Percentiles rank a stretch among this genome's conserved stretches.
Evolutionary conservation across 2,329 filamentous ascomycete genomes (phyloP).

Genomic region (Aspergillus sp.): DNA sequence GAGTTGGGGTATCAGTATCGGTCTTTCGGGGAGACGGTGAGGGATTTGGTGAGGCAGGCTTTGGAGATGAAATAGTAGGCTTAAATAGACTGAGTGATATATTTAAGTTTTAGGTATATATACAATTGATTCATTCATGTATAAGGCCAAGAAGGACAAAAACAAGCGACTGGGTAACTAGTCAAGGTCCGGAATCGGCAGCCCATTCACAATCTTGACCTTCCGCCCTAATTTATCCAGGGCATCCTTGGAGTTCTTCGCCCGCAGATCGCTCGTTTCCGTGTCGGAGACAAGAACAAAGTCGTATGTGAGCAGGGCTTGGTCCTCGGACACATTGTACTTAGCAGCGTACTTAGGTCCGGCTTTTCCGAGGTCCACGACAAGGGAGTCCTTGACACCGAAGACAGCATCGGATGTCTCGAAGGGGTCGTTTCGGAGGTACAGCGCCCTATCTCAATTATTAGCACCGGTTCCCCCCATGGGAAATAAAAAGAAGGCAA

Average conservation of each 20-base stretch:
- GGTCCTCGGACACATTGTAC: constrained; percentile 65
- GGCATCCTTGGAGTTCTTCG: constrained; percentile 66
- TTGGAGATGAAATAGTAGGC: not conserved
- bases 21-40: constrained; percentile 19
- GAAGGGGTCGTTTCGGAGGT: constrained; percentile 75
- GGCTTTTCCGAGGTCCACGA: constrained; percentile 63
- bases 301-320: constrained; percentile 66
- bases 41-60: constrained; percentile 21
- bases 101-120: too few relatives aligned
- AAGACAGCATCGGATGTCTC: constrained; percentile 84
- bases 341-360: constrained; percentile 55
- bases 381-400: constrained; percentile 76
- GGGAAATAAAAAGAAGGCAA: constrained; percentile 23
- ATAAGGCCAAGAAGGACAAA: constrained; percentile 1
- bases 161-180: constrained; percentile 25
- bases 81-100: not conserved
- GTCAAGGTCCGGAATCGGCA: constrained; percentile 72
- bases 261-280: constrained; percentile 66
- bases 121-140: too few relatives aligned
- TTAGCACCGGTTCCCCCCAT: not conserved
- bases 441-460: constrained; percentile 64
- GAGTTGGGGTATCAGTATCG: constrained; percentile 42
- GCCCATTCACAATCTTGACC: constrained; percentile 72
- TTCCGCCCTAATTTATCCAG: constrained; percentile 65
- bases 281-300: constrained; percentile 74